These are phyloP conservation scores for Tricholoma matsutake DNA, from an alignment of 768 basidiomycete genomes.

Conservation along the genomic window DNA sequence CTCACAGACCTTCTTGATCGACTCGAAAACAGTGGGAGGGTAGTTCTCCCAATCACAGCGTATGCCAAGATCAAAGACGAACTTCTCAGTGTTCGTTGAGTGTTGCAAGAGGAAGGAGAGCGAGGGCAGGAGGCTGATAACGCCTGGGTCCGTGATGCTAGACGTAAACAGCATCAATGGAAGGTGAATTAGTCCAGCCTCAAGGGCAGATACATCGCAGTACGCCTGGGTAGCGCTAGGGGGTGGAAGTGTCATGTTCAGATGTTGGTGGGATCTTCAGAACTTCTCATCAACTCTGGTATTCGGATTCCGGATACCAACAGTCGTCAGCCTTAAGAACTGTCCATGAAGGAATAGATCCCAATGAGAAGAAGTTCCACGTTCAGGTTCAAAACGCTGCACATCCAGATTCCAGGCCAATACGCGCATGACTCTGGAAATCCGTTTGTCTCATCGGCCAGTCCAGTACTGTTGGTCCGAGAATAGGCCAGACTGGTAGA, in stretches of 20 bases:
- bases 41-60: slow-evolving; percentile 44
- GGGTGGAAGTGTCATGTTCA: slow-evolving; percentile 37
- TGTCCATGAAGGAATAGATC: no score
- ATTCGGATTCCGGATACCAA: no score
- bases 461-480: no score
- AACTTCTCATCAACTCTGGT: no score
- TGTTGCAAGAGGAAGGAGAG: slow-evolving; percentile 54
- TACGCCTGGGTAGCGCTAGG: slow-evolving; percentile 45
- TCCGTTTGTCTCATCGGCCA: no score
- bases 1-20: slow-evolving; percentile 22
- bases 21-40: slow-evolving; percentile 31
- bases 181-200: slow-evolving; percentile 44
- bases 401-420: no score
- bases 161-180: slow-evolving; percentile 36
- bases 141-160: slow-evolving; percentile 25
- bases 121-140: slow-evolving; percentile 35
- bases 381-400: no score
- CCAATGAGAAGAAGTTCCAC: no score
- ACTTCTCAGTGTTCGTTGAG: slow-evolving; percentile 32
- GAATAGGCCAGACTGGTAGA: no score
- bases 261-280: no score
- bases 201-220: slow-evolving; percentile 53
- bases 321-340: no score
- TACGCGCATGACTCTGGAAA: no score
- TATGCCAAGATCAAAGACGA: slow-evolving; percentile 57